Evolutionary conservation across 106 monocot species (phyloP).

Genomic region (Dioscorea dumetorum): DNA sequence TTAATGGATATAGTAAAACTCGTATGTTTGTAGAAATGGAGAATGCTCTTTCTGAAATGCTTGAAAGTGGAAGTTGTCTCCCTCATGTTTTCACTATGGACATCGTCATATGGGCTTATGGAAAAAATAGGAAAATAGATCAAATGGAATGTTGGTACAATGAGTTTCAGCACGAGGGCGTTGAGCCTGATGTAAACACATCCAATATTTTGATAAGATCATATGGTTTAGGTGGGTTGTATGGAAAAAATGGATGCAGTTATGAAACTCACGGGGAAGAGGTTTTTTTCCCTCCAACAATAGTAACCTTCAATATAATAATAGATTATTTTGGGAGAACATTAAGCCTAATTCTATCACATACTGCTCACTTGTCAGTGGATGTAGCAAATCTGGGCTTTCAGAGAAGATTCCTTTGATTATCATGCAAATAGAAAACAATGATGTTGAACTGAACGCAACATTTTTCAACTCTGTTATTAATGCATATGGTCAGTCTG

Average conservation of each 20-base stretch:
- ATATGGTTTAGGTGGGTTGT: conserved; percentile 56
- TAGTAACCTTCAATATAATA: conserved; percentile 68
- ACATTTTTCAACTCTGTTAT: conserved; percentile 89
- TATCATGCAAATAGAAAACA: conserved; percentile 74
- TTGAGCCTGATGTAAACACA: conserved; percentile 69
- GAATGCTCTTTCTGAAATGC: conserved; percentile 47
- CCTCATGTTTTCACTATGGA: conserved; percentile 78
- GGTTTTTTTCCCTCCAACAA: conserved; percentile 61
- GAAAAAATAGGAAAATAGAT: conserved; percentile 38
- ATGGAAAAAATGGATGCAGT: conserved; percentile 58
- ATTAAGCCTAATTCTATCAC: conserved; percentile 81
- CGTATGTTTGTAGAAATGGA: conserved; percentile 74
- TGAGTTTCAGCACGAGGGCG: conserved; percentile 75
- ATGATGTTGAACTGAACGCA: conserved; percentile 61
- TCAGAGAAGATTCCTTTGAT: conserved; percentile 56
- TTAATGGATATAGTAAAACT: conserved; percentile 86
- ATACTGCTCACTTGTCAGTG: conserved; percentile 75
- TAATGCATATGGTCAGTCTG: conserved; percentile 74
- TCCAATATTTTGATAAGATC: conserved; percentile 90
- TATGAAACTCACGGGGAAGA: conserved; percentile 67
- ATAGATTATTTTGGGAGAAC: conserved; percentile 74
- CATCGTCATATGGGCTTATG: conserved; percentile 70
- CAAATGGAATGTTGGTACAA: conserved; percentile 81
- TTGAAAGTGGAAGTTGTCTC: conserved; percentile 55
- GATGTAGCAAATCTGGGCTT: conserved; percentile 55